phyloP scores from a whole-genome alignment of 2,329 filamentous ascomycete genomes.

The Bipolaris victoriae region DNA sequence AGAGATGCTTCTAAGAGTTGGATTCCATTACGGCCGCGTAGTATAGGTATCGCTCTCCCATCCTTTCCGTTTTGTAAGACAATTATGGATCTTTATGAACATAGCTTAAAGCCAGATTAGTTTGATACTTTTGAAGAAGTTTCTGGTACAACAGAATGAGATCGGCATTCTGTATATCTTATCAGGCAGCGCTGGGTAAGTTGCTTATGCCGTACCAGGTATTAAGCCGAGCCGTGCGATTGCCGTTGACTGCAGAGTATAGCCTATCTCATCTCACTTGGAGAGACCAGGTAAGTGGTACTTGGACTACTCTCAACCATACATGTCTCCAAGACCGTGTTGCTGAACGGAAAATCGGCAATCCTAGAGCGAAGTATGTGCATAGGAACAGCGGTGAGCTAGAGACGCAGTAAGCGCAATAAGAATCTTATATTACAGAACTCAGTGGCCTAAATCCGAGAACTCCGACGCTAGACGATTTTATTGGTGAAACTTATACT shows the following conservation, averaged over 20 bases:
- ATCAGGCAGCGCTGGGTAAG: neutral
- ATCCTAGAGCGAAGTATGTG: neutral
- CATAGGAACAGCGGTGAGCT: neutral
- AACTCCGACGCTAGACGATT: neutral
- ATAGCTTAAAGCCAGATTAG: too few species aligned
- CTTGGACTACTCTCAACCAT: neutral
- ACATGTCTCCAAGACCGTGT: neutral
- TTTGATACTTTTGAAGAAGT: neutral
- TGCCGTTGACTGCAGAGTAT: neutral
- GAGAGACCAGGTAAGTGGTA: neutral
- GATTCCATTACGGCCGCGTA: too few species aligned
- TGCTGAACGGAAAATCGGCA: neutral
- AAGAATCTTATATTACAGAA: neutral
- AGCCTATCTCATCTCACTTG: neutral
- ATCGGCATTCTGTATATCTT: neutral
- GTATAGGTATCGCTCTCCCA: too few species aligned
- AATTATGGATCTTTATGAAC: too few species aligned
- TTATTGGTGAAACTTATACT: too few species aligned
- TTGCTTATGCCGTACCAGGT: neutral
- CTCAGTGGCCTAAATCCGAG: neutral
- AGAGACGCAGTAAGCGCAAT: neutral
- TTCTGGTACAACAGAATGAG: neutral
- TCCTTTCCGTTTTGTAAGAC: too few species aligned
- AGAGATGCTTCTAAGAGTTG: too few species aligned
- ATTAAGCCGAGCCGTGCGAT: neutral